Percentiles rank a stretch among this genome's conserved stretches.
These are phyloP conservation scores for Epichloe sibirici DNA, from an alignment of 2,329 filamentous ascomycete genomes.

Conservation along the genomic window DNA sequence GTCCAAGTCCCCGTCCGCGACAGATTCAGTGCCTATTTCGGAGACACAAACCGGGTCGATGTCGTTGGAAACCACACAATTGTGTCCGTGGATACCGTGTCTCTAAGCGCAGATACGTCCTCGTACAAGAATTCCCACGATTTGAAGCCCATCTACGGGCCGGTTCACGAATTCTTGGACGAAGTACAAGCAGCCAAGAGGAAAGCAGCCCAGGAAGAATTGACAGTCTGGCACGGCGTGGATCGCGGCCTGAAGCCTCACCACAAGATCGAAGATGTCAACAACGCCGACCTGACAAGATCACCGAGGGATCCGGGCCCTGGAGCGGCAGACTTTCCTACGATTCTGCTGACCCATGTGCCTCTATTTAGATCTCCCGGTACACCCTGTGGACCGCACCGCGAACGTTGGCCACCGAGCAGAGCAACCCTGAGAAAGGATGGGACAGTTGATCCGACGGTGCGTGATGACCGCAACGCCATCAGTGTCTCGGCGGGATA, in stretches of 20 bases:
- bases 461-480: slow-evolving; percentile 49
- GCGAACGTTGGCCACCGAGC: slow-evolving; percentile 71
- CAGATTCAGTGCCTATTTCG: slow-evolving; percentile 80
- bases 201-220: slow-evolving; percentile 55
- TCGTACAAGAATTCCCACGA: slow-evolving; percentile 38
- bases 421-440: slow-evolving; percentile 45
- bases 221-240: slow-evolving; percentile 53
- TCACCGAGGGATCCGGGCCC: slow-evolving; percentile 27
- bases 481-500: slow-evolving; percentile 71
- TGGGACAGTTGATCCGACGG: slow-evolving; percentile 4
- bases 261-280: slow-evolving; percentile 47
- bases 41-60: slow-evolving; percentile 81
- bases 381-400: slow-evolving; percentile 75
- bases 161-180: slow-evolving; percentile 64
- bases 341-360: slow-evolving; percentile 81
- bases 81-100: slow-evolving; percentile 81
- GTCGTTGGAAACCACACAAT: slow-evolving; percentile 92
- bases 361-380: slow-evolving; percentile 72
- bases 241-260: slow-evolving; percentile 40
- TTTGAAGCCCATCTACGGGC: slow-evolving; percentile 55
- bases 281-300: slow-evolving; percentile 26
- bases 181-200: slow-evolving; percentile 51
- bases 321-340: slow-evolving; percentile 56
- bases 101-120: slow-evolving; percentile 60
- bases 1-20: slow-evolving; percentile 71